Conservation (phyloP, 2,329 filamentous ascomycete genomes). For the Aspergillus quadricinctus region DNA sequence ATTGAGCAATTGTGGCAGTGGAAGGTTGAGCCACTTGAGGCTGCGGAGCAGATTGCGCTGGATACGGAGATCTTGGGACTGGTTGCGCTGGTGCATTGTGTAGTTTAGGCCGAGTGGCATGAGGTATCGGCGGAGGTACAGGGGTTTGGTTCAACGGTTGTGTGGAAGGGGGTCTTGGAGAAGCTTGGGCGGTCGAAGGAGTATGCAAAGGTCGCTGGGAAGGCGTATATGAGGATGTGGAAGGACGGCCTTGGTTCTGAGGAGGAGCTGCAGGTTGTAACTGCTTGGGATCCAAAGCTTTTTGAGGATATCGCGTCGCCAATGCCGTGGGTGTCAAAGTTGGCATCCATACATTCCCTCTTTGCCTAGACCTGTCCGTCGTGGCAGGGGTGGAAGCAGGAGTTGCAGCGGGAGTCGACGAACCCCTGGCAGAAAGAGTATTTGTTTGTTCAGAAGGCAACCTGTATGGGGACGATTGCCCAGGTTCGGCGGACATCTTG, state of each 20-base stretch:
- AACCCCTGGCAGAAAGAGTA: too few relatives aligned
- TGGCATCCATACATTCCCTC: neutral
- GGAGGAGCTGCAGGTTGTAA: neutral
- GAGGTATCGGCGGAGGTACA: neutral
- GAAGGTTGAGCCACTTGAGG: neutral
- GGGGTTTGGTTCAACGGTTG: constrained; percentile 34
- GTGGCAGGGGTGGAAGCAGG: neutral
- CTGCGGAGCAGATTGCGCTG: neutral
- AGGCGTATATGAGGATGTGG: neutral
- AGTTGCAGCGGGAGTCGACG: too few relatives aligned
- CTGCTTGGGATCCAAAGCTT: neutral
- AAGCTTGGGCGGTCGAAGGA: neutral
- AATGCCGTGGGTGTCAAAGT: neutral
- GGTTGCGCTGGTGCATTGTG: neutral
- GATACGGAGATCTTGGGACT: neutral
- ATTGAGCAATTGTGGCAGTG: neutral
- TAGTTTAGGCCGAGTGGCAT: neutral
- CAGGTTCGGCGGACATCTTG: neutral
- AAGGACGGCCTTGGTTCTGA: neutral
- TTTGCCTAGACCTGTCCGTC: neutral
- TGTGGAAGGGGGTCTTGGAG: neutral
- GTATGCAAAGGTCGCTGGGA: neutral
- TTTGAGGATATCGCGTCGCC: neutral
- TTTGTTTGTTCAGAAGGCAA: too few relatives aligned
- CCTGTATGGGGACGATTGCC: too few relatives aligned